Evolutionary conservation across 2,329 filamentous ascomycete genomes (phyloP).

Genomic region (Penicillium sp.): DNA sequence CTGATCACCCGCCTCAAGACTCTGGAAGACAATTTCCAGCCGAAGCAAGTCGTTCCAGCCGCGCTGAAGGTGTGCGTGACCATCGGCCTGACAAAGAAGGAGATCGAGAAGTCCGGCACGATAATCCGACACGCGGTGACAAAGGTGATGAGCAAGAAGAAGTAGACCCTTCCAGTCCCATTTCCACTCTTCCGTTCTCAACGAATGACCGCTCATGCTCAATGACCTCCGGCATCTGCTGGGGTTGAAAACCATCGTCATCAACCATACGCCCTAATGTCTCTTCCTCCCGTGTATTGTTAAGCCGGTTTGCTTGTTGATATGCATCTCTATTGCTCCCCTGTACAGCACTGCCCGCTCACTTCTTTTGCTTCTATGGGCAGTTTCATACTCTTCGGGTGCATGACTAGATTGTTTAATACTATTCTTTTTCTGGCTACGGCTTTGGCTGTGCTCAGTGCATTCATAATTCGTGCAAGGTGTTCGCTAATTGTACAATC

Average conservation of each 20-base stretch:
- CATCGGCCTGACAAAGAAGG: slow-evolving; percentile 83
- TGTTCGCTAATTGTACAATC: not conserved
- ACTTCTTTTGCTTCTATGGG: slow-evolving; percentile 9
- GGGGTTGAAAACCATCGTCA: slow-evolving; percentile 1
- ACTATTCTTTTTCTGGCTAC: slow-evolving; percentile 15
- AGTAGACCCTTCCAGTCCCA: slow-evolving; percentile 31
- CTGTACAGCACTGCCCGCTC: slow-evolving; percentile 21
- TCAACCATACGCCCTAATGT: slow-evolving; percentile 22
- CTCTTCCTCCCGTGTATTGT: slow-evolving; percentile 18
- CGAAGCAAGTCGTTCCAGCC: slow-evolving; percentile 69
- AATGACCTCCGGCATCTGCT: slow-evolving; percentile 15
- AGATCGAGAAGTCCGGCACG: slow-evolving; percentile 89
- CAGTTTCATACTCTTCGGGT: slow-evolving; percentile 13
- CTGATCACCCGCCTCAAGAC: slow-evolving; percentile 84
- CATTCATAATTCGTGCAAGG: slow-evolving; percentile 1
- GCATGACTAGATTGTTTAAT: slow-evolving; percentile 28
- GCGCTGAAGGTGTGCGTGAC: slow-evolving; percentile 91
- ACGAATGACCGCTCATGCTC: slow-evolving; percentile 25
- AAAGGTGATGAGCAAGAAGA: slow-evolving; percentile 71
- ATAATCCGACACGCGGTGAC: slow-evolving; percentile 89
- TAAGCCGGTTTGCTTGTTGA: slow-evolving; percentile 21
- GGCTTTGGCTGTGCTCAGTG: slow-evolving; percentile 4
- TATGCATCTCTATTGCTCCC: slow-evolving; percentile 22
- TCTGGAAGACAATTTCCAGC: slow-evolving; percentile 64
- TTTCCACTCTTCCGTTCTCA: slow-evolving; percentile 6